These are phyloP conservation scores for Hypoxylon sp. DNA, from an alignment of 2,329 filamentous ascomycete genomes.

Conservation along the genomic window DNA sequence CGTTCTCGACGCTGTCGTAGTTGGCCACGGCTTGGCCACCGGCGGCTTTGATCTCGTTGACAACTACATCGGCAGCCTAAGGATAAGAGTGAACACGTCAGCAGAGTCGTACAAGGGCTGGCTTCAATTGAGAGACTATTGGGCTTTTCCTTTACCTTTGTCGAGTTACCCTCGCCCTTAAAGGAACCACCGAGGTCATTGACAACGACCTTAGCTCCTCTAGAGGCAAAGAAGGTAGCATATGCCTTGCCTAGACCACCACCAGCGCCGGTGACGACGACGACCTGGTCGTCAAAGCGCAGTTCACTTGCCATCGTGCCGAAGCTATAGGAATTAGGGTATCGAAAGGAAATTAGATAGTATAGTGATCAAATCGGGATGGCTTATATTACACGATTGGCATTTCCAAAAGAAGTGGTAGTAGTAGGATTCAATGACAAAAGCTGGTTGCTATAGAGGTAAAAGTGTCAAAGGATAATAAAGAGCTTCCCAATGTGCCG, in stretches of 20 bases:
- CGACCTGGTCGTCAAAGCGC: constrained; percentile 88
- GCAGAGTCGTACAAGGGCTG: constrained; percentile 18
- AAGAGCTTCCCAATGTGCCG: constrained; percentile 47
- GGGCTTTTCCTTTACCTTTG: constrained; percentile 73
- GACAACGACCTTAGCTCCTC: constrained; percentile 94
- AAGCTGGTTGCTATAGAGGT: constrained; percentile 18
- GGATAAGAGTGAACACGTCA: constrained; percentile 44
- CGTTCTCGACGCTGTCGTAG: constrained; percentile 94
- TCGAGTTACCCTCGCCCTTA: constrained; percentile 90
- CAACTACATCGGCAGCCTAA: constrained; percentile 85
- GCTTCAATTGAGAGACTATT: neutral
- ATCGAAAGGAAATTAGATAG: constrained; percentile 21
- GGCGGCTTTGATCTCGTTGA: constrained; percentile 85
- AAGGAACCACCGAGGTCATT: constrained; percentile 95
- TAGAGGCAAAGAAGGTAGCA: constrained; percentile 88
- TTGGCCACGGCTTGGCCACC: constrained; percentile 98
- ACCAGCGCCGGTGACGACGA: constrained; percentile 89
- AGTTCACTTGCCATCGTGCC: constrained; percentile 59
- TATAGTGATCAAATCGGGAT: constrained; percentile 1
- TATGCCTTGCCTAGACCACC: constrained; percentile 87
- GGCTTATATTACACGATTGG: constrained; percentile 34
- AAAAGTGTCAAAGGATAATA: constrained; percentile 30
- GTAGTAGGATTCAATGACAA: constrained; percentile 14
- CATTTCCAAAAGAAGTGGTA: constrained; percentile 21
- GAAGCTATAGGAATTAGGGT: constrained; percentile 32